Base-by-base conservation (phyloP, 305 asterid species). In the Nicotiana rustica region DNA sequence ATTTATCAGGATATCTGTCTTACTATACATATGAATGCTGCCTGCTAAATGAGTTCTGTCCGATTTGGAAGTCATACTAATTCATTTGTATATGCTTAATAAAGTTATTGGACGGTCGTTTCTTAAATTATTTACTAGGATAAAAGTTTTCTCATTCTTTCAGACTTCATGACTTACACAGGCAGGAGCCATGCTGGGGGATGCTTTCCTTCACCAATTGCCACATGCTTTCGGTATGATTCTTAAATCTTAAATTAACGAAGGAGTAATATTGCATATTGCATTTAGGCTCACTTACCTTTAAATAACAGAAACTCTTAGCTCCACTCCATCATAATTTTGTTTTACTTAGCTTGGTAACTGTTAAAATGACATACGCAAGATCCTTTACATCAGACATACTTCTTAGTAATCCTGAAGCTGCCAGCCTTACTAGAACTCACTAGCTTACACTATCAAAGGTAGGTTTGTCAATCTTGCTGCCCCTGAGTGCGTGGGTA, bases 151-250 rank as follows among this genome's bases (percentile, higher is more conserved):
- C 79, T 33, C 77, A 57, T 10, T 35, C 14, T 77, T 61, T 35
- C 35, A 57, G 56, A 83, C 83, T 82, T 68, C 88, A 19, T 55
- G 67, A 78, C 78, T 77, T 82, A 69, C 86, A 89, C 91, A 96
- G 99, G 99, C 99, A 77, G 99, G 99, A 90, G 98, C 99, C 17
- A 94, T 96, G 99, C 85, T 96, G 57, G 99, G 99, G 79, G 99
- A 96, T 90, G 99, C 99, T 89, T 96, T 96, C 89, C 99, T 96
- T 89, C 99, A 96, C 90, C 99, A 96, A 83, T 81, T 96, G 91
- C 98, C 99, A 49, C 99, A 96, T 92, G 98, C 99, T 86, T 96
- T 96, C 70, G 98, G 98, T 96, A 93, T 81, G 93, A 81, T 86
- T 78, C 49, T 29, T 76, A 25, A 29, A 15, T 76, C 80, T 76